These are phyloP conservation scores for Pleurotus pulmonarius DNA, from an alignment of 768 basidiomycete genomes.

Conservation along the genomic window DNA sequence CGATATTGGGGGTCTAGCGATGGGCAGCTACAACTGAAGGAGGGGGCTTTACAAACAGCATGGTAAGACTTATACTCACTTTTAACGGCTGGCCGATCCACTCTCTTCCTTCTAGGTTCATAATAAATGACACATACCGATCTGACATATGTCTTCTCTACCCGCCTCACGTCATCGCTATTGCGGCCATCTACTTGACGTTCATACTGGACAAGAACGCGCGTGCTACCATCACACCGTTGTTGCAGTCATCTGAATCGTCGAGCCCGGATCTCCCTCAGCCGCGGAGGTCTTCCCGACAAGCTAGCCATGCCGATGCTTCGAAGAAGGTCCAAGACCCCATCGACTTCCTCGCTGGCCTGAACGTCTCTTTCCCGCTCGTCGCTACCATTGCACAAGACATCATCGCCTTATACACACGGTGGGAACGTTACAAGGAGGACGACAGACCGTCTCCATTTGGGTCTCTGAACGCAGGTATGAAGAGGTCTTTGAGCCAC, in stretches of 20 bases:
- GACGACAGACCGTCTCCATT: slow-evolving; percentile 24
- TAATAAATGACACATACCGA: slow-evolving; percentile 95
- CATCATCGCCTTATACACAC: slow-evolving; percentile 82
- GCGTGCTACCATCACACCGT: slow-evolving; percentile 36
- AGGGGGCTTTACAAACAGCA: slow-evolving; percentile 81
- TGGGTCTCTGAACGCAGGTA: neutral
- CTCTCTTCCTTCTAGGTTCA: slow-evolving; percentile 56
- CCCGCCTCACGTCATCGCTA: slow-evolving; percentile 91
- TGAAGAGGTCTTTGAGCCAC: slow-evolving; percentile 21
- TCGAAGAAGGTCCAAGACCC: slow-evolving; percentile 58
- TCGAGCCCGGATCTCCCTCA: slow-evolving; percentile 23
- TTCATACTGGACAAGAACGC: slow-evolving; percentile 69
- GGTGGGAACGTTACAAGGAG: slow-evolving; percentile 85
- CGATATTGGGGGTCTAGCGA: slow-evolving; percentile 81
- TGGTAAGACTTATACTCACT: slow-evolving; percentile 51
- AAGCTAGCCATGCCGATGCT: slow-evolving; percentile 27
- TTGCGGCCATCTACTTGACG: slow-evolving; percentile 88
- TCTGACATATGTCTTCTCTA: slow-evolving; percentile 92
- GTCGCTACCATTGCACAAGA: slow-evolving; percentile 87
- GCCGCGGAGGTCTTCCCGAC: slow-evolving; percentile 55
- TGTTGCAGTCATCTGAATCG: slow-evolving; percentile 29
- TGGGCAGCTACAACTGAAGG: slow-evolving; percentile 72
- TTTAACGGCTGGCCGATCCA: neutral
- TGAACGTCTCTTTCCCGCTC: slow-evolving; percentile 81
- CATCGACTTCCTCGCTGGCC: slow-evolving; percentile 76